These are phyloP conservation scores for Sporobolomyces pararoseus DNA, from an alignment of 768 basidiomycete genomes.

Conservation along the genomic window DNA sequence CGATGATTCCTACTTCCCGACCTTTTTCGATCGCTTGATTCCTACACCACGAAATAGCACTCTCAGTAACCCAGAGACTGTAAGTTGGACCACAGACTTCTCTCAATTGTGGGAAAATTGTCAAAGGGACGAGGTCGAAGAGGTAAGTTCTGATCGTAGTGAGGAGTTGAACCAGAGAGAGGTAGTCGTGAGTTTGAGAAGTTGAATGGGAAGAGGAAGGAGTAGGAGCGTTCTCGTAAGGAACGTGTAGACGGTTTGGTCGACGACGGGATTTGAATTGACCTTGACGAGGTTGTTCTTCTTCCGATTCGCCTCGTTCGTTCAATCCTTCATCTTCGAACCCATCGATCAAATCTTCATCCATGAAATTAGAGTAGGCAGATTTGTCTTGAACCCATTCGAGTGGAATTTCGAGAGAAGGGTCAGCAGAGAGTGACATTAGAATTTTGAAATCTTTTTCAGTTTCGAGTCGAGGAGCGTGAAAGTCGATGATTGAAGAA, in stretches of 20 bases:
- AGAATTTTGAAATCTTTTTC: conserved; percentile 8
- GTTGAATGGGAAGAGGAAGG: neutral
- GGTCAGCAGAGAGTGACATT: conserved; percentile 22
- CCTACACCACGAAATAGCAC: conserved; percentile 22
- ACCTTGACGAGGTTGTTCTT: neutral
- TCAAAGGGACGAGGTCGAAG: conserved; percentile 18
- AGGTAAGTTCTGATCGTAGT: conserved; percentile 12
- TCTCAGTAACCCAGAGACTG: conserved; percentile 9
- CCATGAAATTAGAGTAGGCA: conserved; percentile 15
- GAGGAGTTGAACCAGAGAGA: conserved; percentile 24
- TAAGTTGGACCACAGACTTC: neutral
- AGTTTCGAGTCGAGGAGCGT: neutral
- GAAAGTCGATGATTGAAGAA: neutral
- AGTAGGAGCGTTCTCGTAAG: neutral
- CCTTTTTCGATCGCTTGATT: conserved; percentile 1
- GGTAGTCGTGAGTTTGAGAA: conserved; percentile 19
- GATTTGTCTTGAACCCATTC: conserved; percentile 12
- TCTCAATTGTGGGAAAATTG: conserved; percentile 15
- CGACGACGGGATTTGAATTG: conserved; percentile 2
- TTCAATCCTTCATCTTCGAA: neutral
- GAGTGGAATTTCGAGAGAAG: neutral
- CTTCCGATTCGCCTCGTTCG: no score
- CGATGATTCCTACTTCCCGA: neutral
- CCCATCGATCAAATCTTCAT: neutral
- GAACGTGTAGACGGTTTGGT: neutral